Percentiles rank a stretch among this genome's conserved stretches.
Evolutionary conservation across 129 eudicot species (phyloP).

Genomic region (Artemisia argyi): DNA sequence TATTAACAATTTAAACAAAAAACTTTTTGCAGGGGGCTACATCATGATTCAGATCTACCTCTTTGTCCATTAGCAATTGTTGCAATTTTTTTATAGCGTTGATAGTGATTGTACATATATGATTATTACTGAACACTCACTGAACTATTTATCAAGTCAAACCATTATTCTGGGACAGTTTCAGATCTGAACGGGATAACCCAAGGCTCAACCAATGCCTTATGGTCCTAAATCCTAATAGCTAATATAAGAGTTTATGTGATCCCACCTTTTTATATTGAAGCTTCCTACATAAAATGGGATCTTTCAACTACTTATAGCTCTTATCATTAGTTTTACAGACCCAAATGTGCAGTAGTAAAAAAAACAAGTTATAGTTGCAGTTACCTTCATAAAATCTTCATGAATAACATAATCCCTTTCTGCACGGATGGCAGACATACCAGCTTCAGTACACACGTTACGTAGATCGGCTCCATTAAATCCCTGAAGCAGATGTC

Average conservation of each 20-base stretch:
- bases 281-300: no score
- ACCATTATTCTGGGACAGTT: background rate
- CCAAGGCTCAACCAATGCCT: background rate
- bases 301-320: background rate
- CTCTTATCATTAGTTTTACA: no score
- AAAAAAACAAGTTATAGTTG: background rate
- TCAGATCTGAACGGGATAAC: no score
- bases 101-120: background rate
- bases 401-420: conserved; percentile 98
- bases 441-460: conserved; percentile 98
- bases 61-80: background rate
- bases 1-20: no score
- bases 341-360: no score
- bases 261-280: background rate
- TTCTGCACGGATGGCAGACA: conserved; percentile 97
- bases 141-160: background rate
- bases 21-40: no score
- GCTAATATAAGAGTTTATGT: background rate
- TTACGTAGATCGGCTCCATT: conserved; percentile 98
- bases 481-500: conserved; percentile 61
- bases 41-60: background rate
- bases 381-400: conserved; percentile 96
- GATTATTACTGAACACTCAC: background rate
- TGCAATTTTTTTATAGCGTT: background rate
- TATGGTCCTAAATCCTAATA: background rate